phyloP scores from a whole-genome alignment of 805 yeast genomes.

The Saturnispora hagleri region DNA sequence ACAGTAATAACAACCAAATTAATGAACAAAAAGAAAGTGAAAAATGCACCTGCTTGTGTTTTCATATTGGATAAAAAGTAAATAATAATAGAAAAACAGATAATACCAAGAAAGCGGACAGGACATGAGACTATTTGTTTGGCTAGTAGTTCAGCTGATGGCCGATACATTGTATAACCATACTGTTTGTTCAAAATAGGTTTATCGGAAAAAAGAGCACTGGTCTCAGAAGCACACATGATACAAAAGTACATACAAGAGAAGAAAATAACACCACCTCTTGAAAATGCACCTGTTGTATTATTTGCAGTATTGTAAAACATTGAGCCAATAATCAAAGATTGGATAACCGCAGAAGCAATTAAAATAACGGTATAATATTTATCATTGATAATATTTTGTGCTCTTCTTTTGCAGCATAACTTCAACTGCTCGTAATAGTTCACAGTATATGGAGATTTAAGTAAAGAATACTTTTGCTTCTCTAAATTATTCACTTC shows the following conservation, averaged over 20 bases:
- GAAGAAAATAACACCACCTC: conserved; percentile 58
- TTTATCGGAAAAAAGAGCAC: conserved; percentile 49
- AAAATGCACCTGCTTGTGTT: conserved; percentile 46
- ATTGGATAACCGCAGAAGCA: conserved; percentile 45
- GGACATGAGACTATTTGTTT: conserved; percentile 50
- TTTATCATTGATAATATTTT: conserved; percentile 47
- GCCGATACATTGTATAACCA: conserved; percentile 52
- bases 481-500: conserved; percentile 14
- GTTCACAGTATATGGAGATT: conserved; percentile 31
- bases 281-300: conserved; percentile 48
- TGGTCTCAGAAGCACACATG: conserved; percentile 53
- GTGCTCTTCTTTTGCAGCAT: conserved; percentile 44
- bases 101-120: conserved; percentile 40
- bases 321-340: conserved; percentile 52
- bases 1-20: conserved; percentile 33
- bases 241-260: conserved; percentile 51
- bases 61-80: conserved; percentile 48
- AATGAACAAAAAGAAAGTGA: conserved; percentile 38
- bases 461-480: conserved; percentile 33
- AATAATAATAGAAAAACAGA: conserved; percentile 36
- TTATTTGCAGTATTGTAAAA: conserved; percentile 42
- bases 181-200: conserved; percentile 58
- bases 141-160: conserved; percentile 56
- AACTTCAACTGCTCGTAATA: conserved; percentile 42
- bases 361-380: conserved; percentile 42